Evolutionary conservation across 2,329 filamentous ascomycete genomes (phyloP).

Genomic region (Botrytis porri): DNA sequence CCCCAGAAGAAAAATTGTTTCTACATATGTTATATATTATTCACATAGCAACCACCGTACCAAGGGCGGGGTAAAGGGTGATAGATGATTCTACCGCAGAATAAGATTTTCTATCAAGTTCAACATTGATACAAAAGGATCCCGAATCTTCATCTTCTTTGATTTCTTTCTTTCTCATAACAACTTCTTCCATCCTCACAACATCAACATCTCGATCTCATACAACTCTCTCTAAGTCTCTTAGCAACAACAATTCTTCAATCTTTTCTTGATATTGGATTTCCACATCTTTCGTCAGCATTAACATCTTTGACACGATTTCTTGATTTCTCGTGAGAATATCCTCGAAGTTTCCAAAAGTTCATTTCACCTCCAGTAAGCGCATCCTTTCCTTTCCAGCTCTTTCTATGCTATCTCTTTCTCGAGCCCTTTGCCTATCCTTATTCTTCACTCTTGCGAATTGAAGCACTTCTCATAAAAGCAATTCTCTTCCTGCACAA

Average conservation of each 20-base stretch:
- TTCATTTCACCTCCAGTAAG: neutral
- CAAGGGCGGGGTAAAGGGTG: neutral
- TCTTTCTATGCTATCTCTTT: neutral
- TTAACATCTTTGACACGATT: neutral
- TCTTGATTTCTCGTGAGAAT: neutral
- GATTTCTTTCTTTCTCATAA: neutral
- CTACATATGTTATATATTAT: neutral
- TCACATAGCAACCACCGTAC: neutral
- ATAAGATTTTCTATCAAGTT: neutral
- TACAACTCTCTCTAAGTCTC: neutral
- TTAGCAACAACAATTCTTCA: neutral
- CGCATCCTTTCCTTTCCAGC: neutral
- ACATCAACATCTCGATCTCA: neutral
- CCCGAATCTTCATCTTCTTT: neutral
- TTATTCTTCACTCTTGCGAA: neutral
- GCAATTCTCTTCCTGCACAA: neutral
- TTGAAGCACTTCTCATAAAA: neutral
- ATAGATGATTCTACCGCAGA: neutral
- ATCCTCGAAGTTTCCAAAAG: neutral
- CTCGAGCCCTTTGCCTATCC: neutral
- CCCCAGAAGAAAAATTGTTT: neutral
- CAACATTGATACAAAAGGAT: neutral
- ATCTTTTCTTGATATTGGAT: neutral
- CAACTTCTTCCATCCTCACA: neutral
- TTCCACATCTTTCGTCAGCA: neutral